Evolutionary conservation across 805 yeast genomes (phyloP).

Genomic region (Starmerella apicola): DNA sequence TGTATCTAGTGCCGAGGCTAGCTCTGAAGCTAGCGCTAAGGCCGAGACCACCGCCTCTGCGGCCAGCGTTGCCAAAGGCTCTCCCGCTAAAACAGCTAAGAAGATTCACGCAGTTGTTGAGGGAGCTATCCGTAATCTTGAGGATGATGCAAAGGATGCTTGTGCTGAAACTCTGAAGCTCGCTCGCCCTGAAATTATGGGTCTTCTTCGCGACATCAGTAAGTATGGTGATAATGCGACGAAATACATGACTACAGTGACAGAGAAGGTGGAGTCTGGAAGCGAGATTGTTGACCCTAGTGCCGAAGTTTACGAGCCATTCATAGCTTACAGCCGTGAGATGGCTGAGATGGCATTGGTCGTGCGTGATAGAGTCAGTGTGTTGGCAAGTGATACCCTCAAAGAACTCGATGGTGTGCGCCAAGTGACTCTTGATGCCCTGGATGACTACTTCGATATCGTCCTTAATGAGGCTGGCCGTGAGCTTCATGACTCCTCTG

Average conservation of each 20-base stretch:
- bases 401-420: slow-evolving; percentile 18
- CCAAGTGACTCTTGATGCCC: slow-evolving; percentile 21
- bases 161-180: slow-evolving; percentile 8
- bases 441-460: slow-evolving; percentile 23
- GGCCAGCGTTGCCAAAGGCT: neutral
- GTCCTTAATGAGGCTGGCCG: slow-evolving; percentile 21
- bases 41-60: slow-evolving; percentile 4
- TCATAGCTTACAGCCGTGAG: slow-evolving; percentile 16
- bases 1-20: neutral
- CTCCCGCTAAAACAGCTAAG: neutral
- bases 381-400: slow-evolving; percentile 20
- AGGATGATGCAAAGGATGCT: slow-evolving; percentile 13
- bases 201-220: slow-evolving; percentile 16
- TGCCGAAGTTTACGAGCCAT: slow-evolving; percentile 18
- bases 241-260: slow-evolving; percentile 10
- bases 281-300: neutral
- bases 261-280: slow-evolving; percentile 17
- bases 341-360: slow-evolving; percentile 17
- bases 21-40: slow-evolving; percentile 1
- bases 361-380: slow-evolving; percentile 21
- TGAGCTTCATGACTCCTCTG: slow-evolving; percentile 17
- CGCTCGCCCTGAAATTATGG: slow-evolving; percentile 21
- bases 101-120: slow-evolving; percentile 11
- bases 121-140: slow-evolving; percentile 17
- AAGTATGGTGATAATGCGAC: slow-evolving; percentile 17